Conservation (phyloP, 176 grass and related monocot genomes). For the Coix lacrymajobi region DNA sequence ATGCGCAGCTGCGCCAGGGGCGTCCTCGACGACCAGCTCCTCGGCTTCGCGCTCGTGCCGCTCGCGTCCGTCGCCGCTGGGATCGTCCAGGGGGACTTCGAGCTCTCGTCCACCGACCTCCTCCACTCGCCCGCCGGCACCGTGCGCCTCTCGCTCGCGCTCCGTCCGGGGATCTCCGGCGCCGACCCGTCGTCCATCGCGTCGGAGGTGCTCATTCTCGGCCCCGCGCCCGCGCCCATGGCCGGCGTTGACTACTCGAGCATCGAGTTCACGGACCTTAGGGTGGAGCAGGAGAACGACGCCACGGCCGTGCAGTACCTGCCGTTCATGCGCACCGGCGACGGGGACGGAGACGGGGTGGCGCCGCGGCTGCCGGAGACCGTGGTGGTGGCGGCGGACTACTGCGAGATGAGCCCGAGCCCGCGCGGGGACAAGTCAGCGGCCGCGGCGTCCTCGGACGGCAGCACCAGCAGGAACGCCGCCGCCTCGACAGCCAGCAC, state of each 20-base stretch:
- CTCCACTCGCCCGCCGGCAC: slow-evolving; percentile 71
- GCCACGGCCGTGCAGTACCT: slow-evolving; percentile 79
- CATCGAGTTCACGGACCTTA: slow-evolving; percentile 67
- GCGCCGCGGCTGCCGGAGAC: neutral
- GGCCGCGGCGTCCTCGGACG: slow-evolving; percentile 27
- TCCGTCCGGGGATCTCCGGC: slow-evolving; percentile 7
- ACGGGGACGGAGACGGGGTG: neutral
- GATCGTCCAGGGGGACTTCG: slow-evolving; percentile 39
- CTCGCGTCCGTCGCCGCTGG: slow-evolving; percentile 37
- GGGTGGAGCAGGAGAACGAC: slow-evolving; percentile 54
- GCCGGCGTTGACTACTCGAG: slow-evolving; percentile 36
- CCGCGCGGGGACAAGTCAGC: neutral
- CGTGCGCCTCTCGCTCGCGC: slow-evolving; percentile 53
- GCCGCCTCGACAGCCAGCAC: slow-evolving; percentile 49
- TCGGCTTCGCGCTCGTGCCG: slow-evolving; percentile 83
- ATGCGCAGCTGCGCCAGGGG: slow-evolving; percentile 66
- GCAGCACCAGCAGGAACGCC: slow-evolving; percentile 40
- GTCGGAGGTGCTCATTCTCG: slow-evolving; percentile 76
- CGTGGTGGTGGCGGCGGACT: neutral
- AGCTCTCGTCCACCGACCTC: slow-evolving; percentile 83
- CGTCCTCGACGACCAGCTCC: slow-evolving; percentile 85
- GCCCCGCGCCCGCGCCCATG: neutral
- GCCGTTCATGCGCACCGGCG: slow-evolving; percentile 48
- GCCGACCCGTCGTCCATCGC: slow-evolving; percentile 41
- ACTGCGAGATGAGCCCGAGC: slow-evolving; percentile 49